phyloP scores from a whole-genome alignment of 2,329 filamentous ascomycete species.

The Conoideocrella luteorostrata region DNA sequence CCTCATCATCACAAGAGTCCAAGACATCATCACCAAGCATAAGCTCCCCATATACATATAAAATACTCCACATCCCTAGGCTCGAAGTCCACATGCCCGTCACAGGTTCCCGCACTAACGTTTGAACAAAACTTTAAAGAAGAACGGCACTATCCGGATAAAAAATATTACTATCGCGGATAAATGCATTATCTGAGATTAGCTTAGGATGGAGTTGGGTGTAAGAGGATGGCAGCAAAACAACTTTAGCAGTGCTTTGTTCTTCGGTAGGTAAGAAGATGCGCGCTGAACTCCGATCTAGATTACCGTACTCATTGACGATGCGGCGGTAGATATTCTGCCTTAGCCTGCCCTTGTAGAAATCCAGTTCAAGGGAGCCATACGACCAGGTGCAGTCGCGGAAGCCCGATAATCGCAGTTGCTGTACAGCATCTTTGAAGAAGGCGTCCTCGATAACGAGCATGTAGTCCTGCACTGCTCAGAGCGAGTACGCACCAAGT shows the following conservation, averaged over 20 bases:
- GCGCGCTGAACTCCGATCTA: conserved; percentile 4
- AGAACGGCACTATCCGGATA: conserved; percentile 5
- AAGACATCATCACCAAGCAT: conserved; percentile 5
- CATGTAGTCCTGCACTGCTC: conserved; percentile 2
- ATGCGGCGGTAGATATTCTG: conserved; percentile 6
- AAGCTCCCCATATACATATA: conserved; percentile 5
- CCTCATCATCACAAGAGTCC: conserved; percentile 5
- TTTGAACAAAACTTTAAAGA: conserved; percentile 7
- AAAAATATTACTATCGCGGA: conserved; percentile 3
- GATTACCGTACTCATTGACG: neutral
- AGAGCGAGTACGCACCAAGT: neutral
- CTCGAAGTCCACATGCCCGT: conserved; percentile 4
- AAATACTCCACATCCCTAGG: conserved; percentile 3
- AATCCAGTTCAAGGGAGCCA: neutral
- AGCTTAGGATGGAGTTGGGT: no score
- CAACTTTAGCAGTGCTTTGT: conserved; percentile 4
- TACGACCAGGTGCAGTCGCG: conserved; percentile 4
- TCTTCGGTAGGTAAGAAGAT: conserved; percentile 2
- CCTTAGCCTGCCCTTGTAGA: conserved; percentile 1
- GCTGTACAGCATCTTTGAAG: conserved; percentile 2
- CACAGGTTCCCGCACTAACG: conserved; percentile 2
- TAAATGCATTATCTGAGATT: neutral
- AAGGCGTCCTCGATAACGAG: conserved; percentile 1
- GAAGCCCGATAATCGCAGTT: conserved; percentile 3
- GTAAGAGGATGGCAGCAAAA: conserved; percentile 4